A percentile compares a stretch with the other conserved stretches of the same genome.
These are phyloP conservation scores for Begonia peltatifolia DNA, from an alignment of 306 rosid species.

Conservation along the genomic window DNA sequence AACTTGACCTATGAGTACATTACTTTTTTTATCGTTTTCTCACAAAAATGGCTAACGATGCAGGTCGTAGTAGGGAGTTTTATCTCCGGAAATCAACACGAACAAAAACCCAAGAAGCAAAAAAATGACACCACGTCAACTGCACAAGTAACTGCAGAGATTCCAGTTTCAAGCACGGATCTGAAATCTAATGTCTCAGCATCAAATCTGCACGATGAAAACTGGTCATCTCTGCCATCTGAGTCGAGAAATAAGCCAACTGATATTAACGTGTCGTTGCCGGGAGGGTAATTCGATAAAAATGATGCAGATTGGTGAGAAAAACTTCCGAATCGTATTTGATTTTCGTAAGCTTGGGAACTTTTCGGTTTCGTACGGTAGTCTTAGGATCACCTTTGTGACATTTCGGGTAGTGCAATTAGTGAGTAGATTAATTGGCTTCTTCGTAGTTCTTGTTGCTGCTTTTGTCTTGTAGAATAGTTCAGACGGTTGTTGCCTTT, in stretches of 20 bases:
- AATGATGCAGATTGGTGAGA: neutral
- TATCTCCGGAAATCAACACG: constrained; percentile 84
- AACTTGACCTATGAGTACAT: too few relatives aligned
- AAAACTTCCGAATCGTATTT: neutral
- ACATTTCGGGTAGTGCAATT: neutral
- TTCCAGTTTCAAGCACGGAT: constrained; percentile 43
- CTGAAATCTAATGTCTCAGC: constrained; percentile 32
- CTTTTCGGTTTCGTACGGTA: neutral
- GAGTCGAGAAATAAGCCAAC: constrained; percentile 39
- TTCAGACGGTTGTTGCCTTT: too few relatives aligned
- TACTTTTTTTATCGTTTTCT: too few relatives aligned
- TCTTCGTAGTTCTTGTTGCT: constrained; percentile 5
- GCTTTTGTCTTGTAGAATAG: too few relatives aligned
- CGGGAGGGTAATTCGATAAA: constrained; percentile 3
- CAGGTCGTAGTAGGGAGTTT: constrained; percentile 96
- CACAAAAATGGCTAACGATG: too few relatives aligned
- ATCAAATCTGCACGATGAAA: constrained; percentile 31
- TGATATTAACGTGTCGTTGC: constrained; percentile 32
- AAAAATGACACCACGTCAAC: constrained; percentile 40
- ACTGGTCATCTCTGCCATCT: constrained; percentile 32
- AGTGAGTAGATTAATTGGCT: constrained; percentile 25
- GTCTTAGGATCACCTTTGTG: neutral
- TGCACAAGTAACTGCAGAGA: constrained; percentile 28
- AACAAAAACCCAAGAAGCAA: constrained; percentile 66
- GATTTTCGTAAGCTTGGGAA: neutral